phyloP scores from a whole-genome alignment of 169 alveolate species.

The Toxoplasma gondii region DNA sequence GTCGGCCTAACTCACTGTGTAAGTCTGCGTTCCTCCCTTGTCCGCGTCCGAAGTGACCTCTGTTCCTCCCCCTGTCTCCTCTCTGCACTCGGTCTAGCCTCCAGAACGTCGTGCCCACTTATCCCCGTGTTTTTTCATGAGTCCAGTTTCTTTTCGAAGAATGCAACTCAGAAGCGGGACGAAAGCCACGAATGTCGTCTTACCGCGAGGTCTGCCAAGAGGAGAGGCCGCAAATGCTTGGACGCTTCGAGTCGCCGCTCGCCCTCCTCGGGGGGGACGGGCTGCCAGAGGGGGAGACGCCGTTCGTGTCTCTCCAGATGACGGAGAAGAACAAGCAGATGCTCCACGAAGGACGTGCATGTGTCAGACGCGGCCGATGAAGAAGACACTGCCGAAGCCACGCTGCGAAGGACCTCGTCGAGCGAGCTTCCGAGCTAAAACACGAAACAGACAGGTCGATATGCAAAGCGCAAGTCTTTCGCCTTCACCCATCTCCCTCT shows the following conservation, averaged over 20 bases:
- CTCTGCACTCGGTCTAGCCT: too few species aligned
- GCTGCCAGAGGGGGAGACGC: conserved; percentile 49
- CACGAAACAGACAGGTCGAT: neutral
- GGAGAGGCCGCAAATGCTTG: neutral
- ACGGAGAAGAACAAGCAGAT: conserved; percentile 44
- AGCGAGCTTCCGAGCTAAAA: conserved; percentile 54
- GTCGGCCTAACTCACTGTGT: too few species aligned
- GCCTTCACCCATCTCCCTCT: too few species aligned
- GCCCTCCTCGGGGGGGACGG: conserved; percentile 48
- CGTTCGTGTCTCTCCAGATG: conserved; percentile 21
- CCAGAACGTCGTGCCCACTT: too few species aligned
- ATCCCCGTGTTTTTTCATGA: too few species aligned
- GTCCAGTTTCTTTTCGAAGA: too few species aligned
- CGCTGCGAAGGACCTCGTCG: conserved; percentile 49
- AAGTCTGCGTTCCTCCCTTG: too few species aligned
- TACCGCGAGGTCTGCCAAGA: neutral
- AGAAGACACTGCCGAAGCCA: conserved; percentile 24
- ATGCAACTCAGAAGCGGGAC: too few species aligned
- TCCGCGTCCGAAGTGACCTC: too few species aligned
- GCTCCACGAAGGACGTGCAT: conserved; percentile 23
- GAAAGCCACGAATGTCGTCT: neutral
- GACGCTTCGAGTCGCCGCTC: neutral
- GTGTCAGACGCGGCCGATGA: conserved; percentile 37
- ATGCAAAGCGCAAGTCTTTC: neutral
- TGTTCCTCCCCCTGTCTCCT: too few species aligned